Conservation (phyloP, 2,329 filamentous ascomycete species). For the Gnomoniopsis smithogilvyi region DNA sequence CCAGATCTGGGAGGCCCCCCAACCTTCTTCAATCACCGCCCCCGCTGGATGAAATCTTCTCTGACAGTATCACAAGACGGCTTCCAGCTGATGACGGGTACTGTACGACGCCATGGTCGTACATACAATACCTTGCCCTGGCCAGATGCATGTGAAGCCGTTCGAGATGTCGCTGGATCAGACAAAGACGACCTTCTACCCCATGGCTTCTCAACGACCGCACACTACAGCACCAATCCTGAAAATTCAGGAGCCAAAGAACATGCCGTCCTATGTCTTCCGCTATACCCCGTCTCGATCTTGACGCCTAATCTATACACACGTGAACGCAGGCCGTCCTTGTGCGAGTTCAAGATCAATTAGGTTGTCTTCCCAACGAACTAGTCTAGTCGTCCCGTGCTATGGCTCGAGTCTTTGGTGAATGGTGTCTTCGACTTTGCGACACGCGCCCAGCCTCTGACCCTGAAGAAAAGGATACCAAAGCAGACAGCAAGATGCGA, state of each 20-base stretch:
- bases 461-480: background rate
- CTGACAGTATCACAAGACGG: constrained; percentile 31
- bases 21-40: constrained; percentile 15
- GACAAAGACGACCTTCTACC: constrained; percentile 2
- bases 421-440: background rate
- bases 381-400: background rate
- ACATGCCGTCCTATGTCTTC: background rate
- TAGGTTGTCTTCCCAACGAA: background rate
- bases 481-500: background rate
- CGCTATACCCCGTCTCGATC: background rate
- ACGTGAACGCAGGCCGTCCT: background rate
- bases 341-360: constrained; percentile 7
- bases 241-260: constrained; percentile 2
- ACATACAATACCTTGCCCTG: constrained; percentile 13
- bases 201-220: constrained; percentile 6
- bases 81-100: constrained; percentile 33
- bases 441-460: background rate
- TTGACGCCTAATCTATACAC: background rate
- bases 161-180: constrained; percentile 1
- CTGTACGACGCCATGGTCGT: constrained; percentile 33
- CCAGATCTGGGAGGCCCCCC: constrained; percentile 16
- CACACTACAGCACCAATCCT: background rate
- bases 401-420: constrained; percentile 1
- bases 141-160: background rate
- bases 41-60: constrained; percentile 26